A percentile compares a stretch with the other conserved stretches of the same genome.
These are phyloP conservation scores for Pisolithus sp. DNA, from an alignment of 768 basidiomycete genomes.

Conservation along the genomic window DNA sequence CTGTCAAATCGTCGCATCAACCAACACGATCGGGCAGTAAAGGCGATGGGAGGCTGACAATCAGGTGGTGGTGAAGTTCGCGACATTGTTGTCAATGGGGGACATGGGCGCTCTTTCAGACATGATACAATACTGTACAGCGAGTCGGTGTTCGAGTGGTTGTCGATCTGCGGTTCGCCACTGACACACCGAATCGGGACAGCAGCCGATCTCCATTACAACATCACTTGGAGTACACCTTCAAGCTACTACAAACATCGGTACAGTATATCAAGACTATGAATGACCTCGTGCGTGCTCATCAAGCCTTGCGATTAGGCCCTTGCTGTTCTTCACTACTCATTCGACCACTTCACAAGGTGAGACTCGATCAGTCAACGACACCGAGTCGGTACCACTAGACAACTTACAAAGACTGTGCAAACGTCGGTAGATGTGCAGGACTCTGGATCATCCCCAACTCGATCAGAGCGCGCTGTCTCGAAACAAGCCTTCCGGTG, in stretches of 20 bases:
- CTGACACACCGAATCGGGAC: too few relatives aligned
- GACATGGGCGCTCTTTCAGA: background rate
- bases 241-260: background rate
- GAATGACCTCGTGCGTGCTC: conserved; percentile 16
- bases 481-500: conserved; percentile 40
- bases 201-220: too few relatives aligned
- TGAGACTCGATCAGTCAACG: conserved; percentile 1
- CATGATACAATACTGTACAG: conserved; percentile 1
- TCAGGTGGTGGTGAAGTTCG: background rate
- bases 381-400: background rate
- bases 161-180: too few relatives aligned
- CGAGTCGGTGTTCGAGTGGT: too few relatives aligned
- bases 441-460: conserved; percentile 52
- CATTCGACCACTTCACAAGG: conserved; percentile 31
- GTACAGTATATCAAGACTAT: background rate
- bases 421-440: conserved; percentile 50
- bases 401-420: conserved; percentile 55
- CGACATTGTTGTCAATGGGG: background rate
- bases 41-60: background rate
- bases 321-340: conserved; percentile 36
- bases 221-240: too few relatives aligned
- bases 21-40: background rate
- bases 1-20: background rate
- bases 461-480: conserved; percentile 57
- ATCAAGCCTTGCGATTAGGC: conserved; percentile 39